Conservation (phyloP, 768 basidiomycete genomes). For the Xerocomellus dryophilus region DNA sequence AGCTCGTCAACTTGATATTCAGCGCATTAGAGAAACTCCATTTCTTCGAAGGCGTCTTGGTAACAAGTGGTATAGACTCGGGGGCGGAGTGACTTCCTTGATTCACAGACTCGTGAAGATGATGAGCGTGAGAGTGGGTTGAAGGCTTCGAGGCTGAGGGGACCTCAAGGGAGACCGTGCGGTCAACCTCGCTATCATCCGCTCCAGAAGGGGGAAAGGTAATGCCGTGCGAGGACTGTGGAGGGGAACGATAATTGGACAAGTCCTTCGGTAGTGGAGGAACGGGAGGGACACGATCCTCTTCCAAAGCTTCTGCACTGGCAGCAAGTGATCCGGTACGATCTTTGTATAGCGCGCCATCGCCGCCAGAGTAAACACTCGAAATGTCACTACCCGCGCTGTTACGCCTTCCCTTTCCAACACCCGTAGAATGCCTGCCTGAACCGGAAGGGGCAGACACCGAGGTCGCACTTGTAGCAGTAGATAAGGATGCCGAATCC, state of each 20-base stretch:
- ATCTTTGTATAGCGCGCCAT: conserved; percentile 62
- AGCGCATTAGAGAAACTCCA: conserved; percentile 92
- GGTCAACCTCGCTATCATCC: conserved; percentile 48
- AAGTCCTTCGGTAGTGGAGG: conserved; percentile 91
- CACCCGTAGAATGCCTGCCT: conserved; percentile 63
- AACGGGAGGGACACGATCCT: conserved; percentile 80
- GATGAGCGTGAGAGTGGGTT: conserved; percentile 30
- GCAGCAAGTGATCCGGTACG: conserved; percentile 59
- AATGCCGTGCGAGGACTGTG: conserved; percentile 53
- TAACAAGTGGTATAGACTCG: conserved; percentile 45
- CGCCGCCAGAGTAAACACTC: conserved; percentile 62
- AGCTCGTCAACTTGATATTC: conserved; percentile 68
- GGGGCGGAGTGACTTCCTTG: conserved; percentile 38
- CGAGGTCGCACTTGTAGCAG: conserved; percentile 74
- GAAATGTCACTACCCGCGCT: conserved; percentile 87
- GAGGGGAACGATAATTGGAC: conserved; percentile 71
- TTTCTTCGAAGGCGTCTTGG: conserved; percentile 90
- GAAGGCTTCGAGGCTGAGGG: conserved; percentile 33
- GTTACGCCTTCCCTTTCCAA: conserved; percentile 64
- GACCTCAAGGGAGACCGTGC: conserved; percentile 51
- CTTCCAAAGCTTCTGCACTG: conserved; percentile 59
- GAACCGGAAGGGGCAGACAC: conserved; percentile 59
- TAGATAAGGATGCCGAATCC: conserved; percentile 82
- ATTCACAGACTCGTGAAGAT: conserved; percentile 39
- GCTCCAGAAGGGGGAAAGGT: conserved; percentile 46